phyloP scores from a whole-genome alignment of 208 protist species.

The Borovskyia barvae region DNA sequence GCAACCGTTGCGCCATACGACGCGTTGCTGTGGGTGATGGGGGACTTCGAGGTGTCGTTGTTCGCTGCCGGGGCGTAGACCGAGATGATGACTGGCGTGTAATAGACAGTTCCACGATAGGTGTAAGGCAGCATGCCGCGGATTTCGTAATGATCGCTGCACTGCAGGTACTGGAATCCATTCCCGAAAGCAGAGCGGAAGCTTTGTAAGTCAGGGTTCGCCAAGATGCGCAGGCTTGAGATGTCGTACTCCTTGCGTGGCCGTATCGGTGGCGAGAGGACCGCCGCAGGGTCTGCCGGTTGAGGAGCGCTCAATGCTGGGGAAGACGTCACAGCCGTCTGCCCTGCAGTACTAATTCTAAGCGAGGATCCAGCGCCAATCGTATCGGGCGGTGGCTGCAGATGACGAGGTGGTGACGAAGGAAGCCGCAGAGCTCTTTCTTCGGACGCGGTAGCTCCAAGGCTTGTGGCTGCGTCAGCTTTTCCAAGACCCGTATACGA shows the following conservation, averaged over 20 bases:
- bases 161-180: conserved; percentile 58
- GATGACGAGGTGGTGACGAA: too few relatives aligned
- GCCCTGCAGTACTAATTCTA: too few relatives aligned
- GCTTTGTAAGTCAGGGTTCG: conserved; percentile 40
- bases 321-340: neutral
- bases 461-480: too few relatives aligned
- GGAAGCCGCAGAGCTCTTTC: too few relatives aligned
- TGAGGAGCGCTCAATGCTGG: neutral
- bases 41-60: neutral
- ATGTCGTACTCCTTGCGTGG: conserved; percentile 37
- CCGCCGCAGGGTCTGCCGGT: neutral
- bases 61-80: conserved; percentile 23
- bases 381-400: too few relatives aligned
- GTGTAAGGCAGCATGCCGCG: conserved; percentile 67
- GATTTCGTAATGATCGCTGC: conserved; percentile 46
- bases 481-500: too few relatives aligned
- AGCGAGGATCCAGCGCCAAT: too few relatives aligned
- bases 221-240: conserved; percentile 9
- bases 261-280: conserved; percentile 8
- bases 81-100: conserved; percentile 71
- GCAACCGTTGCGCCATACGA: neutral
- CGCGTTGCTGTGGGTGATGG: neutral
- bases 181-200: conserved; percentile 58
- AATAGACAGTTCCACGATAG: conserved; percentile 60
- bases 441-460: too few relatives aligned